phyloP scores from a whole-genome alignment of 352 stramenopile genomes.

The Thraustochytrium sp. region DNA sequence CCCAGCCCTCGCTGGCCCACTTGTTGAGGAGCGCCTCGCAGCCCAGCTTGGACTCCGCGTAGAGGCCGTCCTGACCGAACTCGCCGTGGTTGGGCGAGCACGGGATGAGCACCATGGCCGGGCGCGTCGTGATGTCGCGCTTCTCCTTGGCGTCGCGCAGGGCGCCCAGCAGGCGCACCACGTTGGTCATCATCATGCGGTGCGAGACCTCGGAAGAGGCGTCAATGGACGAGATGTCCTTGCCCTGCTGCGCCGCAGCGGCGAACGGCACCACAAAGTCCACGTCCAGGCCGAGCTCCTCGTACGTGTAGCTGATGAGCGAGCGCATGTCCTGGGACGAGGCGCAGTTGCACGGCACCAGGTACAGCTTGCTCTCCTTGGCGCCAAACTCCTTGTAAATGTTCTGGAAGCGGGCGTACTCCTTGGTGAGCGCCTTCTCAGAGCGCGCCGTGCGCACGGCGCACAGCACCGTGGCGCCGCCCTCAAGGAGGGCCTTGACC shows the following conservation, averaged over 20 bases:
- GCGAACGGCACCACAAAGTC: conserved; percentile 79
- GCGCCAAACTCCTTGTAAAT: conserved; percentile 76
- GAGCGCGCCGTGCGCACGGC: conserved; percentile 70
- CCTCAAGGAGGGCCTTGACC: conserved; percentile 71
- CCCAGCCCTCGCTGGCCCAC: conserved; percentile 74
- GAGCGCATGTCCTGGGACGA: conserved; percentile 67
- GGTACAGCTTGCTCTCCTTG: conserved; percentile 65
- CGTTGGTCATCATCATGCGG: conserved; percentile 79
- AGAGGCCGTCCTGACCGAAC: conserved; percentile 74
- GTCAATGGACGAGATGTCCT: conserved; percentile 69
- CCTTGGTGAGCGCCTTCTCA: conserved; percentile 48
- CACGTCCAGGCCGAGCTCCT: conserved; percentile 67
- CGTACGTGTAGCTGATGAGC: conserved; percentile 71
- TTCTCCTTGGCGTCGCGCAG: conserved; percentile 67
- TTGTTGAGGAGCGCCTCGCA: conserved; percentile 75
- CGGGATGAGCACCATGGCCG: conserved; percentile 66
- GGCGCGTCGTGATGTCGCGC: conserved; percentile 64
- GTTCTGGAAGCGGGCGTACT: conserved; percentile 59
- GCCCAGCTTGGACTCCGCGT: conserved; percentile 76
- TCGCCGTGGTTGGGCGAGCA: conserved; percentile 75
- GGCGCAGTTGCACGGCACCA: conserved; percentile 75
- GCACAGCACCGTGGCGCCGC: conserved; percentile 71
- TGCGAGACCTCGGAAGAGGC: conserved; percentile 68
- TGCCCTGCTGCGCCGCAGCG: conserved; percentile 67
- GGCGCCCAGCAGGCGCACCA: conserved; percentile 67